Base-by-base conservation (phyloP, 2,329 filamentous ascomycete species). In the Madurella mycetomatis region DNA sequence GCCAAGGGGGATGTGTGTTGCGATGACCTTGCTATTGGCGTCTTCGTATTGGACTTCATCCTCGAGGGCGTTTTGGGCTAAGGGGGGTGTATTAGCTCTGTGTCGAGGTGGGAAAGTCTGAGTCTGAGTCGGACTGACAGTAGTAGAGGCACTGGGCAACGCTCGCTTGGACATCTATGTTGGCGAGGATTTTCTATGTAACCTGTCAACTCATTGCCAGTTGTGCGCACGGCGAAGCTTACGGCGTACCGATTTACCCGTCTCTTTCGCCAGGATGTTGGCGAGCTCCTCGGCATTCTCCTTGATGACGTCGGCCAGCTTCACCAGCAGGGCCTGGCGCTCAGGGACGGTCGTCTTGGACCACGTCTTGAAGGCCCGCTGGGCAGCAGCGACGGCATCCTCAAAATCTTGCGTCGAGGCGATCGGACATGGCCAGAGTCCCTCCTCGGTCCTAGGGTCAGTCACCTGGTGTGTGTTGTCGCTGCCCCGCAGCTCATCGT, bases 1-100 rank as follows among this genome's bases (percentile, higher is more conserved):
- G 34, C 79, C 79, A 40, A 80, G 69, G 0, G 79, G 78, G 17
- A 67, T 66, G 60, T 75, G 74, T 2, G 71, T 74, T 2, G 70
- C 71, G 16, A 76, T 64, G 59, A 78, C 68, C 30, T 66, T 68
- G 43, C 70, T 60, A 12, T 67, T 70, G 12, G 73, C 72, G 47
- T 73, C 74, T 39, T 81, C 77, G 57, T 74, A 71, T 51, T 80
- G 66, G 54, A 78, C 60, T 41, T 77, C 73, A 51, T 77, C 74
- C 42, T 73, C 66, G 9, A 81, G 69, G 2, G 71, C 67, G 39
- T 69, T 64, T 9, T 64, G 64, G 45, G 67, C 69, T 69, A 43
- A 1, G 52, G 25, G 16, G 1, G 53, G 17, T 5, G 49, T 34
- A 4, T 41, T 30, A n/a, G 45, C 39, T 49, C 15, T 18, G 9